Evolutionary conservation across 139 green algal genomes (phyloP).

Genomic region (Coelastrella sp.): DNA sequence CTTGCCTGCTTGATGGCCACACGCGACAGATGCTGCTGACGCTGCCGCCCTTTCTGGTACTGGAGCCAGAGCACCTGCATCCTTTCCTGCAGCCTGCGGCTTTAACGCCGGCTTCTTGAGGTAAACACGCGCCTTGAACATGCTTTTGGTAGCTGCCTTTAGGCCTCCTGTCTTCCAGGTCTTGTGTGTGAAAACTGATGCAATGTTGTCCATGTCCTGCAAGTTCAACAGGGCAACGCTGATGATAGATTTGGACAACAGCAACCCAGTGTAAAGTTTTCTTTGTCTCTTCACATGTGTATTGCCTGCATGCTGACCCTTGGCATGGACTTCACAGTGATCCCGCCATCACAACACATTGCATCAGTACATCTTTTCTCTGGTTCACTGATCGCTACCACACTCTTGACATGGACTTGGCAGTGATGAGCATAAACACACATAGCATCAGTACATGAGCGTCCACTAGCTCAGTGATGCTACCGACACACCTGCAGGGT

Average conservation of each 20-base stretch:
- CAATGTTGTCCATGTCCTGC: conserved; percentile 60
- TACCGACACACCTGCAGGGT: conserved; percentile 47
- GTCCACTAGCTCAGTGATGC: no score
- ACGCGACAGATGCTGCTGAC: background rate
- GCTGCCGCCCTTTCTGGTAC: background rate
- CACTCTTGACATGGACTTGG: no score
- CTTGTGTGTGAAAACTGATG: conserved; percentile 56
- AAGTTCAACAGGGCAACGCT: background rate
- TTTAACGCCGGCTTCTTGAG: conserved; percentile 1
- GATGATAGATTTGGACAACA: no score
- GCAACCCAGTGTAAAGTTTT: no score
- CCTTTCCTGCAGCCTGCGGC: background rate
- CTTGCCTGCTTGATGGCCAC: background rate
- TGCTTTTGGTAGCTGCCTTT: conserved; percentile 34
- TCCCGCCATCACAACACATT: no score
- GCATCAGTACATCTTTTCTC: no score
- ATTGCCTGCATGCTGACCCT: no score
- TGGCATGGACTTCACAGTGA: no score
- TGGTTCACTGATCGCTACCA: no score
- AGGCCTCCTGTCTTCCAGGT: conserved; percentile 21
- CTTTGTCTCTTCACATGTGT: no score
- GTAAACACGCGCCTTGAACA: conserved; percentile 39
- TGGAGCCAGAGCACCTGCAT: background rate
- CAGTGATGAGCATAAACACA: background rate
- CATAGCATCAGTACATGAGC: no score